phyloP scores from a whole-genome alignment of 2,329 filamentous ascomycete genomes.

The Epichloe baconii region DNA sequence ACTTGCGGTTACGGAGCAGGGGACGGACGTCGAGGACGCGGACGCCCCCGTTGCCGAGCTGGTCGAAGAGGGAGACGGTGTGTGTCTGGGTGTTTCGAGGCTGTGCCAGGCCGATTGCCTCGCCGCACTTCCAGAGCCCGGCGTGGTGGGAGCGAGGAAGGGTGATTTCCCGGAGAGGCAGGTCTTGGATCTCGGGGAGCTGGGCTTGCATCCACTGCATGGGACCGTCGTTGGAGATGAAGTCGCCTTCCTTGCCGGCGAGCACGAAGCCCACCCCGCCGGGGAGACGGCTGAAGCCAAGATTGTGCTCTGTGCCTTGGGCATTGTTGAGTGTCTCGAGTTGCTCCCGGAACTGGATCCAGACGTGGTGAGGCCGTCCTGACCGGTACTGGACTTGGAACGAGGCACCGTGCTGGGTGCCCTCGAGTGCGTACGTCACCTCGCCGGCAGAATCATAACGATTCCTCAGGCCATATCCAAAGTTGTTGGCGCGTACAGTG shows the following conservation, averaged over 20 bases:
- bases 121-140: constrained; percentile 13
- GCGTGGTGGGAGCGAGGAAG: constrained; percentile 20
- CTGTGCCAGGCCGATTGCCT: constrained; percentile 4
- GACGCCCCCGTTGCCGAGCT: constrained; percentile 16
- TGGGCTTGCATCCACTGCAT: constrained; percentile 18
- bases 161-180: constrained; percentile 17
- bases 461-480: background rate
- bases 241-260: constrained; percentile 18
- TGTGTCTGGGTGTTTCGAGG: constrained; percentile 15
- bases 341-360: constrained; percentile 11
- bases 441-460: constrained; percentile 14
- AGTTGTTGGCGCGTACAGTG: constrained; percentile 1
- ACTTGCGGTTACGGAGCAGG: background rate
- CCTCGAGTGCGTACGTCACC: constrained; percentile 16
- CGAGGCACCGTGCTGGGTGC: constrained; percentile 14
- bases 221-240: constrained; percentile 14
- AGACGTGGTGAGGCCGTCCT: constrained; percentile 4
- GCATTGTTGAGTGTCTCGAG: constrained; percentile 12
- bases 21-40: constrained; percentile 19
- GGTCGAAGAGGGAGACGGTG: constrained; percentile 9
- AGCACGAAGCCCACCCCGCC: constrained; percentile 17
- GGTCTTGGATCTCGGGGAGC: constrained; percentile 14
- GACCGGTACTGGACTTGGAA: constrained; percentile 14
- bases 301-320: constrained; percentile 5
- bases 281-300: constrained; percentile 8